Conservation (phyloP, 2,329 filamentous ascomycete genomes). For the Samsoniella hepiali region DNA sequence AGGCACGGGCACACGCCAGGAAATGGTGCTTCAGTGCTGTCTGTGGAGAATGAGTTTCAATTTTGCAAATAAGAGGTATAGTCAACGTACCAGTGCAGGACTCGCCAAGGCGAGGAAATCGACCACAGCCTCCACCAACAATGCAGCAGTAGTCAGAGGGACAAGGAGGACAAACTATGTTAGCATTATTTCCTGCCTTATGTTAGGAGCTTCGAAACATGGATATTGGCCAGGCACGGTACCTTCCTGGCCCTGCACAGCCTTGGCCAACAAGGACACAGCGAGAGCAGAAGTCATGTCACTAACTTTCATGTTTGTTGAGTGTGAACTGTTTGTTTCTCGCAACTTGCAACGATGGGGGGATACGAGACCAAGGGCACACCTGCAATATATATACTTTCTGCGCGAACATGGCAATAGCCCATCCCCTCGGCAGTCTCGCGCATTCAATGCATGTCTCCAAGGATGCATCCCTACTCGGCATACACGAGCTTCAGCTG, state of each 20-base stretch:
- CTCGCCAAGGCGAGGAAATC: slow-evolving; percentile 1
- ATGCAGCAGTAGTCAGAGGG: slow-evolving; percentile 3
- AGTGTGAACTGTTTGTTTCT: neutral
- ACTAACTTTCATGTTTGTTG: neutral
- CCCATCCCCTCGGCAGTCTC: neutral
- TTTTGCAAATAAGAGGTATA: neutral
- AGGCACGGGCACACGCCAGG: slow-evolving; percentile 5
- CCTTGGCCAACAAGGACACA: neutral
- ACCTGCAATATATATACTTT: slow-evolving; percentile 3
- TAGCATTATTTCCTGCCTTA: neutral
- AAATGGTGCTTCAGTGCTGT: slow-evolving; percentile 2
- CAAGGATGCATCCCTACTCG: neutral
- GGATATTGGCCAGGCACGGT: neutral
- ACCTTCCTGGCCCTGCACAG: neutral
- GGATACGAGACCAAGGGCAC: neutral
- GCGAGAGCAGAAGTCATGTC: neutral
- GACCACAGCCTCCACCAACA: neutral
- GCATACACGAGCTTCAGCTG: slow-evolving; percentile 13
- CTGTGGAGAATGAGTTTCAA: neutral
- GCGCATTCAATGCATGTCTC: slow-evolving; percentile 2
- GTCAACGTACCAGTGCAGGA: neutral
- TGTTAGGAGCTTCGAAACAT: neutral
- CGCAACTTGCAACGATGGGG: neutral
- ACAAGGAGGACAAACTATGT: slow-evolving; percentile 3
- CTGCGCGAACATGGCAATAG: neutral